Conservation (phyloP, 2,329 filamentous ascomycete genomes). For the Corinectria fuckeliana region DNA sequence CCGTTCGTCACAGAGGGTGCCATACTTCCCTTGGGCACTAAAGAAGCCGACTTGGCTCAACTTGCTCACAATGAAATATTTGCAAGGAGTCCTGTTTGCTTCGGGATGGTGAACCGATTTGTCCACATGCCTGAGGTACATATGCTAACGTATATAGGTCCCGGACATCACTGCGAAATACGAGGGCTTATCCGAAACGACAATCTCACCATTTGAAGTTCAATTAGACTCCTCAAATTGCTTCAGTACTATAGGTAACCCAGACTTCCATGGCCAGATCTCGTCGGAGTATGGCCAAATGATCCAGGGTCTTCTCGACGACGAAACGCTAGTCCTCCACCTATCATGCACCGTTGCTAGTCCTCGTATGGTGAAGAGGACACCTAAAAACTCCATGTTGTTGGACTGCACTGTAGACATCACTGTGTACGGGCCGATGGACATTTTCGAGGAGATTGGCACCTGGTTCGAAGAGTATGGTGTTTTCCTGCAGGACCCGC, state of each 20-base stretch:
- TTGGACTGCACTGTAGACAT: conserved; percentile 24
- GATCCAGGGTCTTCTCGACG: conserved; percentile 23
- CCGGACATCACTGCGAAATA: conserved; percentile 1
- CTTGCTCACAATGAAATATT: not conserved
- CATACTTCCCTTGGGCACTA: not conserved
- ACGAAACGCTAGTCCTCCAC: conserved; percentile 6
- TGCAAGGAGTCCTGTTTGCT: conserved; percentile 7
- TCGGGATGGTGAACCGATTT: conserved; percentile 18
- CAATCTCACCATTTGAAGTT: not conserved
- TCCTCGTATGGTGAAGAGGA: not conserved
- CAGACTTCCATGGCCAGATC: not conserved
- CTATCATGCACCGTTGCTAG: not conserved
- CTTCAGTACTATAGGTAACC: not conserved
- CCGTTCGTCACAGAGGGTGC: not conserved
- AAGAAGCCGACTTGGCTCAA: not conserved
- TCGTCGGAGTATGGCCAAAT: conserved; percentile 14
- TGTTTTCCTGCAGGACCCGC: conserved; percentile 45
- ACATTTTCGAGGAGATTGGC: conserved; percentile 38
- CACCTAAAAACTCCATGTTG: not conserved
- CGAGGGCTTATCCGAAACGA: not conserved
- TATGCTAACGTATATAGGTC: not conserved
- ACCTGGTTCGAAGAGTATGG: conserved; percentile 41
- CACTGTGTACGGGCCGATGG: conserved; percentile 41
- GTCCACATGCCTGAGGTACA: too few species aligned
- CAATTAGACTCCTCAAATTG: conserved; percentile 1